These are phyloP conservation scores for Zymoseptoria ardabiliae DNA, from an alignment of 2,329 filamentous ascomycete genomes.

Conservation along the genomic window DNA sequence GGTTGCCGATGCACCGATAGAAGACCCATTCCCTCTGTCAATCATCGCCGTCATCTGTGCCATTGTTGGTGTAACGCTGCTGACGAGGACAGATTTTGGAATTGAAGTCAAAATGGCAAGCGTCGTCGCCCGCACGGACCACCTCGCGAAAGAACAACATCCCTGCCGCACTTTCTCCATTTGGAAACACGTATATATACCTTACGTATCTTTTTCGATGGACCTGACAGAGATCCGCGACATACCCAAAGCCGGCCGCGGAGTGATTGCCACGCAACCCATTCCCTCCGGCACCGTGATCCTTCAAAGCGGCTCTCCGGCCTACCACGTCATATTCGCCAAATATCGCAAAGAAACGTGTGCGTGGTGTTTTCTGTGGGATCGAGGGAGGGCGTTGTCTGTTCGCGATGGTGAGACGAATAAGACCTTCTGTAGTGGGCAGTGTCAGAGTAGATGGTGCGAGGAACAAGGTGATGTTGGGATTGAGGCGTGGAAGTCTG, in stretches of 20 bases:
- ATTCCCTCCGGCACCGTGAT: conserved; percentile 33
- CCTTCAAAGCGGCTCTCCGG: conserved; percentile 32
- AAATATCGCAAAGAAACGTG: conserved; percentile 44
- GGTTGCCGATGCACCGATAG: too few species aligned
- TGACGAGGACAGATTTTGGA: too few species aligned
- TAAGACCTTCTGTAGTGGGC: conserved; percentile 37
- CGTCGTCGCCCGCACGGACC: not conserved
- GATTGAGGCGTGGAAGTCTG: conserved; percentile 22
- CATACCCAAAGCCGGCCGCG: conserved; percentile 39
- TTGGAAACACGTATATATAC: not conserved
- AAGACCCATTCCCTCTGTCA: too few species aligned
- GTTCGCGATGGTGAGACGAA: conserved; percentile 33
- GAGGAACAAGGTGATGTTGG: conserved; percentile 22
- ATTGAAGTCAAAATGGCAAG: not conserved
- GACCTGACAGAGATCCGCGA: conserved; percentile 32
- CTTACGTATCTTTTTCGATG: not conserved
- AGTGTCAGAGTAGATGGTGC: conserved; percentile 33
- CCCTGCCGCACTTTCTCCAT: not conserved
- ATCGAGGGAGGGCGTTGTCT: conserved; percentile 35
- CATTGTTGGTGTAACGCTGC: too few species aligned
- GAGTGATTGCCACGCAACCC: conserved; percentile 34
- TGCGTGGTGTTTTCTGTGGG: conserved; percentile 41
- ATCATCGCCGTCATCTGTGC: too few species aligned
- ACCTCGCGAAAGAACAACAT: not conserved
- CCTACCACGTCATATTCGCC: conserved; percentile 36